Evolutionary conservation across 495 filamentous ascomycete species (phyloP).

Genomic region (Baudoinia panamericana): DNA sequence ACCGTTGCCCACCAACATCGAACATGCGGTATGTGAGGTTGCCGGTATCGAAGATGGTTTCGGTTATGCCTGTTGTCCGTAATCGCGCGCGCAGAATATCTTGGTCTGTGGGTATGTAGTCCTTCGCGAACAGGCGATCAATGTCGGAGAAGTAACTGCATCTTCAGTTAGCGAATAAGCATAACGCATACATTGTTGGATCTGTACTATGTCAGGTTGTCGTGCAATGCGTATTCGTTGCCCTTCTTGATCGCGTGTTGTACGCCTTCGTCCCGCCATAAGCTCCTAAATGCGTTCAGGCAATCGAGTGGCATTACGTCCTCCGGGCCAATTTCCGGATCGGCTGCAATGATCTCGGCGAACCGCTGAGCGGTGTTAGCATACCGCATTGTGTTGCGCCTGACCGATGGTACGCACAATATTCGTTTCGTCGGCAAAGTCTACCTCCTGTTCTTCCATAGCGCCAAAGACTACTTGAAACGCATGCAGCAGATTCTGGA

Average conservation of each 20-base stretch:
- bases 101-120: slow-evolving; percentile 91
- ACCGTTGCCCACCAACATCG: slow-evolving; percentile 92
- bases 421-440: slow-evolving; percentile 66
- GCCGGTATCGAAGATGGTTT: slow-evolving; percentile 89
- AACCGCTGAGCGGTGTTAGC: slow-evolving; percentile 20
- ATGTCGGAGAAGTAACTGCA: slow-evolving; percentile 83
- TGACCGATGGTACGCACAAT: slow-evolving; percentile 39
- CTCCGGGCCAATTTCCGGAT: slow-evolving; percentile 27
- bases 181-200: too few species aligned
- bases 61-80: slow-evolving; percentile 91
- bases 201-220: slow-evolving; percentile 85
- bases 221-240: slow-evolving; percentile 92
- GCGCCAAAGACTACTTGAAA: slow-evolving; percentile 67
- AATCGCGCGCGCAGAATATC: slow-evolving; percentile 87
- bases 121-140: slow-evolving; percentile 73
- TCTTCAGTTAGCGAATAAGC: too few species aligned
- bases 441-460: slow-evolving; percentile 75
- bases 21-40: slow-evolving; percentile 97
- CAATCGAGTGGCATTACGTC: slow-evolving; percentile 50
- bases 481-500: slow-evolving; percentile 42
- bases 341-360: slow-evolving; percentile 31
- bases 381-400: background rate
- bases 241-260: slow-evolving; percentile 76
- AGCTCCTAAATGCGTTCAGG: slow-evolving; percentile 61
- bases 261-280: slow-evolving; percentile 77